Percentiles rank a stretch among this genome's conserved stretches.
phyloP scores from a whole-genome alignment of 176 grass and related monocot genomes.

The Oryza meyeriana region DNA sequence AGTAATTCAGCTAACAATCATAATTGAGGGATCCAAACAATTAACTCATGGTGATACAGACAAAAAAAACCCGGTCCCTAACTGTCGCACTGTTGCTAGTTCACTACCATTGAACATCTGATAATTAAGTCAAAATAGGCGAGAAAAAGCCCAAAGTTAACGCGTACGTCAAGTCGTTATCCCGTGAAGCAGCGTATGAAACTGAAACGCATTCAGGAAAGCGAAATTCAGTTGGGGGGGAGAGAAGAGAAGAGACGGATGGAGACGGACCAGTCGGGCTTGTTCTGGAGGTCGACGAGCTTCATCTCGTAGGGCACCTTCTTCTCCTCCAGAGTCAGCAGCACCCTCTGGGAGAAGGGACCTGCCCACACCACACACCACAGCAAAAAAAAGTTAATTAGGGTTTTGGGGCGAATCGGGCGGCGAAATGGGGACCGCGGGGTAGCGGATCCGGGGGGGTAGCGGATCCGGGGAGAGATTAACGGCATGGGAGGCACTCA shows the following conservation, averaged over 20 bases:
- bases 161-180: too few relatives aligned
- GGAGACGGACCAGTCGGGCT: slow-evolving; percentile 65
- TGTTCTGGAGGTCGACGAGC: slow-evolving; percentile 67
- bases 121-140: background rate
- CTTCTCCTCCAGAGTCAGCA: slow-evolving; percentile 92
- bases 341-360: slow-evolving; percentile 76
- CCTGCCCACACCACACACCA: slow-evolving; percentile 32
- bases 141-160: background rate
- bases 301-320: slow-evolving; percentile 69
- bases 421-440: background rate
- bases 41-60: background rate
- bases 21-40: background rate
- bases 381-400: background rate
- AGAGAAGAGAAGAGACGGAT: background rate
- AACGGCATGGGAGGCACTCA: slow-evolving; percentile 20
- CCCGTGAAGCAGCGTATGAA: background rate
- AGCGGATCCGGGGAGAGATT: background rate
- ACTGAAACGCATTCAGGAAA: background rate
- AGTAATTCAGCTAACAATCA: background rate
- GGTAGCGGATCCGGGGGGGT: too few relatives aligned
- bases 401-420: background rate
- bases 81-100: background rate
- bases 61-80: background rate
- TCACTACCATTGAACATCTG: background rate
- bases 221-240: background rate